Conservation (phyloP, 306 rosid genomes). For the Inga leiocalycina region DNA sequence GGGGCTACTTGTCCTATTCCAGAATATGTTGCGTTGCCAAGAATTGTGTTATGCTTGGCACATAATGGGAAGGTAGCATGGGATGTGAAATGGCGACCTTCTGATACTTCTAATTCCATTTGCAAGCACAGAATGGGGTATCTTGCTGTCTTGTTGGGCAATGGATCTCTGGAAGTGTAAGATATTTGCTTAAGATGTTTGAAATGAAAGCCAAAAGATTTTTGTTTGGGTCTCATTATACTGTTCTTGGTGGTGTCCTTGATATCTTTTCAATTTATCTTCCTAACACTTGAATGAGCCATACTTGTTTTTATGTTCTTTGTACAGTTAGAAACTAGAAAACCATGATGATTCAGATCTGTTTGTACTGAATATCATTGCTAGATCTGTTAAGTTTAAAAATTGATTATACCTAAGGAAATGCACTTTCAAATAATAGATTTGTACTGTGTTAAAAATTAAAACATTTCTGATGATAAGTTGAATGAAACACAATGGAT, state of each 20-base stretch:
- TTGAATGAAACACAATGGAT: constrained; percentile 29
- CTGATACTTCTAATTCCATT: constrained; percentile 37
- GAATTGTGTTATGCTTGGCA: constrained; percentile 74
- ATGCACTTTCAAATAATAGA: constrained; percentile 10
- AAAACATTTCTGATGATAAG: not conserved
- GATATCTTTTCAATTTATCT: constrained; percentile 2
- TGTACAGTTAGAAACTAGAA: not conserved
- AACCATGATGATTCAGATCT: not conserved
- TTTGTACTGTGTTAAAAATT: not conserved
- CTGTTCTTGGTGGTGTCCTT: constrained; percentile 22
- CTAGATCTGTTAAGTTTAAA: constrained; percentile 12
- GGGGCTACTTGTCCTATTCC: constrained; percentile 50
- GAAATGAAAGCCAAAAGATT: not conserved
- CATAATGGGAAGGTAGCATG: constrained; percentile 97
- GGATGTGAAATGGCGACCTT: constrained; percentile 97
- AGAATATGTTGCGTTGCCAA: constrained; percentile 64
- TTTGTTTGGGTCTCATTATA: constrained; percentile 24
- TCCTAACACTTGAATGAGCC: not conserved
- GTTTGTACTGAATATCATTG: constrained; percentile 22
- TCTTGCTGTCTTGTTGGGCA: constrained; percentile 92
- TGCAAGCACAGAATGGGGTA: constrained; percentile 79
- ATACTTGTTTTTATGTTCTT: not conserved
- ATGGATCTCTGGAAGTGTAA: constrained; percentile 96
- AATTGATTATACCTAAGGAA: constrained; percentile 18
- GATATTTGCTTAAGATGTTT: constrained; percentile 41